phyloP scores from a whole-genome alignment of 2,329 filamentous ascomycete species.

The Apiospora arundinis region DNA sequence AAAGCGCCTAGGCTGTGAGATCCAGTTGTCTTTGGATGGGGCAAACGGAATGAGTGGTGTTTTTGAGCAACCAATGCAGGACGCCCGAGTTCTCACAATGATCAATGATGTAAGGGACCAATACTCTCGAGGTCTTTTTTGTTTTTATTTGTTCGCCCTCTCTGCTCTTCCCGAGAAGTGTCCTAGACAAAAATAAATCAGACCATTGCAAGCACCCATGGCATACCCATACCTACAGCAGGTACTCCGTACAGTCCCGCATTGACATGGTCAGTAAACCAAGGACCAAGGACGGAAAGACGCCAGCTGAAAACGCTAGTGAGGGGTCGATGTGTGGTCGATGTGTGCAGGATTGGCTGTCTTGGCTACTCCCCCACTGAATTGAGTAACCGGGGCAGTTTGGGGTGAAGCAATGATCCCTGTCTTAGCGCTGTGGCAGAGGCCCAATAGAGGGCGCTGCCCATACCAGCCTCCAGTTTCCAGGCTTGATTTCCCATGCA shows the following conservation, averaged over 20 bases:
- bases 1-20: background rate
- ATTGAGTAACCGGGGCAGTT: constrained; percentile 18
- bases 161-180: background rate
- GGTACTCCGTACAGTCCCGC: no score
- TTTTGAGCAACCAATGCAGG: no score
- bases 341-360: background rate
- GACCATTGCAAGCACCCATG: background rate
- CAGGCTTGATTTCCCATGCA: constrained; percentile 15
- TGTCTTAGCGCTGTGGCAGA: constrained; percentile 5
- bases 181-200: background rate
- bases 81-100: no score
- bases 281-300: constrained; percentile 8
- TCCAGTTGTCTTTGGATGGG: background rate
- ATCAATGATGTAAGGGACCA: background rate
- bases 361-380: background rate
- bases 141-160: background rate
- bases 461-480: constrained; percentile 14
- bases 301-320: constrained; percentile 11
- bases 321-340: background rate
- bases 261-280: no score
- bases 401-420: constrained; percentile 15
- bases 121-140: background rate
- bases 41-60: background rate
- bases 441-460: constrained; percentile 9
- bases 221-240: no score